Conservation (phyloP, 768 basidiomycete genomes). For the Leucogyrophana mollusca region DNA sequence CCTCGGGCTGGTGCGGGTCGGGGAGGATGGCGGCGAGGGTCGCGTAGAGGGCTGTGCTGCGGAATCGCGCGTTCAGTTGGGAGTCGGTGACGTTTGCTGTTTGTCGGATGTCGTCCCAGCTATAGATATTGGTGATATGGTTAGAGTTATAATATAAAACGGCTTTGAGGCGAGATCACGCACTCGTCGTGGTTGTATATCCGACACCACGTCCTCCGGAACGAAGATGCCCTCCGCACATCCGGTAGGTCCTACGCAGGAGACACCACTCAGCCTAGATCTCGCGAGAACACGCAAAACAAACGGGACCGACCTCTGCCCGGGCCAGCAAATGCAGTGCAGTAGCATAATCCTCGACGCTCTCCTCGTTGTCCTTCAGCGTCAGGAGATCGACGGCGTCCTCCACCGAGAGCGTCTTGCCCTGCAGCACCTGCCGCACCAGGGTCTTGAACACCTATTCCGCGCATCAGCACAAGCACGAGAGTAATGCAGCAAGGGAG, state of each 20-base stretch:
- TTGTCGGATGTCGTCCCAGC: constrained; percentile 76
- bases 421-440: constrained; percentile 68
- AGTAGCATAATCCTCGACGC: constrained; percentile 63
- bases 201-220: constrained; percentile 81
- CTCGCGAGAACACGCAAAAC: background rate
- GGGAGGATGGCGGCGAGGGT: constrained; percentile 52
- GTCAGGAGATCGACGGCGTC: constrained; percentile 82
- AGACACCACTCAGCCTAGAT: constrained; percentile 7
- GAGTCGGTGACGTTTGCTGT: constrained; percentile 77
- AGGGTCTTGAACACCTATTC: constrained; percentile 68
- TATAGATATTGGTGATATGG: constrained; percentile 26
- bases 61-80: constrained; percentile 70
- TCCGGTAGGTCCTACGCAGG: constrained; percentile 70
- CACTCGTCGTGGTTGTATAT: constrained; percentile 90
- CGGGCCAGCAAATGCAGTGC: constrained; percentile 66
- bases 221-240: constrained; percentile 63
- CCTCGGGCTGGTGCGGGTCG: constrained; percentile 39
- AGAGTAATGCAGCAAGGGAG: background rate
- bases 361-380: constrained; percentile 71
- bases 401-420: constrained; percentile 72
- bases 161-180: constrained; percentile 25
- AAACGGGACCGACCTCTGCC: constrained; percentile 41
- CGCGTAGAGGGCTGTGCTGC: constrained; percentile 70
- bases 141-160: background rate
- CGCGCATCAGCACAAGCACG: constrained; percentile 2